phyloP scores from a whole-genome alignment of 2,329 filamentous ascomycete genomes.

The Alternaria alternata region DNA sequence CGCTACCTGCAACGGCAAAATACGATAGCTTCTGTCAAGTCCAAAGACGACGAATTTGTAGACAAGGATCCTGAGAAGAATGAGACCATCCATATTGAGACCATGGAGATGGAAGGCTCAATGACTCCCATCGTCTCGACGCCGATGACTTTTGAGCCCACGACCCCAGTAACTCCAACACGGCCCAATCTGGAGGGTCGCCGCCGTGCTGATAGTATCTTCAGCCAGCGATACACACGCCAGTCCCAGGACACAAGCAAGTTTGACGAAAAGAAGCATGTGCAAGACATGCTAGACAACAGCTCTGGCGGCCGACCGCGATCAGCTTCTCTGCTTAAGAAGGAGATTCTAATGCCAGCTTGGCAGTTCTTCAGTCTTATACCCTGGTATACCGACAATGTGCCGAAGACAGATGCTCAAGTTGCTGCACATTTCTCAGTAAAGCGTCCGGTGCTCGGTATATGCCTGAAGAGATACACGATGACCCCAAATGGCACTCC shows the following conservation, averaged over 20 bases:
- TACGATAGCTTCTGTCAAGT: constrained; percentile 61
- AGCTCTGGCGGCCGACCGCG: constrained; percentile 45
- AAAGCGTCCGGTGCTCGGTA: constrained; percentile 83
- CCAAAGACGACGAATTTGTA: constrained; percentile 33
- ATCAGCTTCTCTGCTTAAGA: constrained; percentile 60
- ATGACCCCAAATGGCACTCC: constrained; percentile 74
- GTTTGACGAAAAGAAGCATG: constrained; percentile 58
- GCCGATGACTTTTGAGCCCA: constrained; percentile 38
- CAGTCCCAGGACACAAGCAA: constrained; percentile 59
- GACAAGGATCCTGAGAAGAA: constrained; percentile 47
- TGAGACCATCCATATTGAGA: constrained; percentile 55
- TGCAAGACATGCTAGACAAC: constrained; percentile 50
- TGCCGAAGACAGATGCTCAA: constrained; percentile 73
- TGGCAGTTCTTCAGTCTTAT: constrained; percentile 98
- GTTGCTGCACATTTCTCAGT: constrained; percentile 88
- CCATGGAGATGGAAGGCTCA: constrained; percentile 49
- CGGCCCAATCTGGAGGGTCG: constrained; percentile 45
- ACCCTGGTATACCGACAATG: constrained; percentile 84
- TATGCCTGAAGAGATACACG: constrained; percentile 90
- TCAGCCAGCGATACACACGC: constrained; percentile 54
- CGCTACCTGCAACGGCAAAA: constrained; percentile 72
- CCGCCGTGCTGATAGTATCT: constrained; percentile 59
- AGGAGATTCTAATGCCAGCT: constrained; percentile 92
- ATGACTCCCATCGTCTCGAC: constrained; percentile 48
- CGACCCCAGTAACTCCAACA: constrained; percentile 34